phyloP scores from a whole-genome alignment of 148 eudicot species.

The Fallopia convolvulus region DNA sequence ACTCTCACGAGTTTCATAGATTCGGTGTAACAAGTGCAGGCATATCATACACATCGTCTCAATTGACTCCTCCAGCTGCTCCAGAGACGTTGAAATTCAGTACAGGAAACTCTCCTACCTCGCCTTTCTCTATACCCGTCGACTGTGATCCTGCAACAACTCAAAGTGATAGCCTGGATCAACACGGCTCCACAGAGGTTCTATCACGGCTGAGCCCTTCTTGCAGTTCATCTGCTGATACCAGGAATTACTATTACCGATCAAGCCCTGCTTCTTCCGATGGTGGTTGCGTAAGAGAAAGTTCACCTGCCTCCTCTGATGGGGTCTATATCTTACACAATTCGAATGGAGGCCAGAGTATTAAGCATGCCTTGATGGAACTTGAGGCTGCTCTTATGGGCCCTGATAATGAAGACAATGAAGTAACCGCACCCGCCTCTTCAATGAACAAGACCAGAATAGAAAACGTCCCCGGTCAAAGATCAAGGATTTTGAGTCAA shows the following conservation, averaged over 20 bases:
- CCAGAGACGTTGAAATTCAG: constrained; percentile 7
- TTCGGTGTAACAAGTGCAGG: constrained; percentile 3
- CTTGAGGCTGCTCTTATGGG: constrained; percentile 14
- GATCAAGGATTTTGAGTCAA: constrained; percentile 1
- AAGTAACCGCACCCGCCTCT: constrained; percentile 8
- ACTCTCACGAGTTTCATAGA: constrained; percentile 10
- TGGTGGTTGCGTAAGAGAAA: background rate
- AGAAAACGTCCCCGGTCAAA: background rate
- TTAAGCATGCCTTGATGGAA: constrained; percentile 9
- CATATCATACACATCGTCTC: constrained; percentile 7
- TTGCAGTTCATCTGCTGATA: constrained; percentile 10
- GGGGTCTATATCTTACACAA: background rate
- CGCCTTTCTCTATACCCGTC: constrained; percentile 1
- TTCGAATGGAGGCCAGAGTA: constrained; percentile 4
- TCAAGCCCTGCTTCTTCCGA: constrained; percentile 7
- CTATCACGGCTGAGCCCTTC: constrained; percentile 10
- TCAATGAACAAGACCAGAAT: constrained; percentile 6
- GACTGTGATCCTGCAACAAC: constrained; percentile 9
- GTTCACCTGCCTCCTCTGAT: constrained; percentile 1
- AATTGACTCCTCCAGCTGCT: background rate
- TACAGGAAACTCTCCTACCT: constrained; percentile 10
- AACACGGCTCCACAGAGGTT: background rate
- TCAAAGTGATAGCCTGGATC: constrained; percentile 11
- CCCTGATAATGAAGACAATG: constrained; percentile 3
- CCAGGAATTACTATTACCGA: background rate